Evolutionary conservation across 2,329 filamentous ascomycete species (phyloP), one percentile per base, ranked within the genome.

Genomic region (Tolypocladium tundrense): DNA sequence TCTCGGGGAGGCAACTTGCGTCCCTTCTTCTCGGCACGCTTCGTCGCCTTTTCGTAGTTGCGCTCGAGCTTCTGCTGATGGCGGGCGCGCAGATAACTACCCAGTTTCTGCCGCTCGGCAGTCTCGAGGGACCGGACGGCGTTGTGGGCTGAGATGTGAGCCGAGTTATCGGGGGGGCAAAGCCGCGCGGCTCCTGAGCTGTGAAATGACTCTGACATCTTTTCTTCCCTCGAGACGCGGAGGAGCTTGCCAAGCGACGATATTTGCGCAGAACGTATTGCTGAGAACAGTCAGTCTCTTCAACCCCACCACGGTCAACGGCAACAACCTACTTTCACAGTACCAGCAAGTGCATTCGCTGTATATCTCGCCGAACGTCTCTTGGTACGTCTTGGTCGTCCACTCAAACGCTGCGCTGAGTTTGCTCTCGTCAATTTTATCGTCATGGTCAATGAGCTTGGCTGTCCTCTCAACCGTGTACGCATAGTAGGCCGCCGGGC

Each of bases 261-360:
- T 2, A 53, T 55, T 16, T 56, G 54, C 6, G 54, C 55, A 6
- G 54, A 31, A 6, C 57, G 51, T 27, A 57, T 54, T 14, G 58
- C 58, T 57, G n/a, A 11, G 48, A 21, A 51, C 31, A 35, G 31
- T 51, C 31, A 51, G 31, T 14, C 19, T 21, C 14, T 10, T 51
- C 31, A 35, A 19, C 4, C 14, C 24, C 31, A 7, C 16, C 19
- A 35, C 3, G 19, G 2, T 6, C 9, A 35, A 35, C 31, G 31
- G 19, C 3, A 21, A 8, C 37, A 14, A 54, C 58, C 39, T 50
- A 61, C 60, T 43, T 53, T 92, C 88, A 72, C 90, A 94, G 70
- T 91, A 90, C 87, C 88, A 91, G 70, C 88, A 91, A 1, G 83
- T 87, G 66, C 88, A 91, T 69, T 88, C 86, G 1, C 81, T 85